phyloP scores from a whole-genome alignment of 2,329 filamentous ascomycete genomes.

The Ceratocystis alfenasii region DNA sequence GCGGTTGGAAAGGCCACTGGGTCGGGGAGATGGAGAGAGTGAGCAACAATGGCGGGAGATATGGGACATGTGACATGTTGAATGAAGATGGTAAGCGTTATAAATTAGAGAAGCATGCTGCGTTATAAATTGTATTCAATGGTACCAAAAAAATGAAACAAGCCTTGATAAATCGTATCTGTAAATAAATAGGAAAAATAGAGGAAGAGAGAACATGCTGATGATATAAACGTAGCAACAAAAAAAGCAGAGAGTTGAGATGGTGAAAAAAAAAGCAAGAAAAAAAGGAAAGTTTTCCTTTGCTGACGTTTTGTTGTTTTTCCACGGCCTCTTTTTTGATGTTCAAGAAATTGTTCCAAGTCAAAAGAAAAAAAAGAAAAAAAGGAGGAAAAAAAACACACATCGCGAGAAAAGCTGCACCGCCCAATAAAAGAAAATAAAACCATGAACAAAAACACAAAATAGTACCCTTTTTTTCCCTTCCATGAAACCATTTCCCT shows the following conservation, averaged over 20 bases:
- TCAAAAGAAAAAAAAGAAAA: slow-evolving; percentile 10
- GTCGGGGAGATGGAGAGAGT: slow-evolving; percentile 41
- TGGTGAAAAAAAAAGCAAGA: background rate
- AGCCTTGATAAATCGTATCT: background rate
- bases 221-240: background rate
- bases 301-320: background rate
- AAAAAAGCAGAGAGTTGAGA: slow-evolving; percentile 21
- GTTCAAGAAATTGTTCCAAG: background rate
- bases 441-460: slow-evolving; percentile 14
- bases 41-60: slow-evolving; percentile 52
- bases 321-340: slow-evolving; percentile 14
- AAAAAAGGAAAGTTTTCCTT: background rate
- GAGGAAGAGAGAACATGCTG: background rate
- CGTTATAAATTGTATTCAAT: too few relatives aligned
- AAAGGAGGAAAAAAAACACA: slow-evolving; percentile 13
- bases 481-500: slow-evolving; percentile 18
- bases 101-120: background rate
- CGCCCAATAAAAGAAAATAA: background rate
- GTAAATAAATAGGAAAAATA: background rate
- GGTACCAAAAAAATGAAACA: background rate
- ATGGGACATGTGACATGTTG: slow-evolving; percentile 34
- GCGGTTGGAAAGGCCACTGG: slow-evolving; percentile 48
- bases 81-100: background rate
- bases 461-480: slow-evolving; percentile 17
- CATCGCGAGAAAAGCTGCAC: background rate